Percentiles rank a stretch among this genome's conserved stretches.
Conservation (phyloP, 75 land plant genomes). For the Chamaecyparis obtusa region DNA sequence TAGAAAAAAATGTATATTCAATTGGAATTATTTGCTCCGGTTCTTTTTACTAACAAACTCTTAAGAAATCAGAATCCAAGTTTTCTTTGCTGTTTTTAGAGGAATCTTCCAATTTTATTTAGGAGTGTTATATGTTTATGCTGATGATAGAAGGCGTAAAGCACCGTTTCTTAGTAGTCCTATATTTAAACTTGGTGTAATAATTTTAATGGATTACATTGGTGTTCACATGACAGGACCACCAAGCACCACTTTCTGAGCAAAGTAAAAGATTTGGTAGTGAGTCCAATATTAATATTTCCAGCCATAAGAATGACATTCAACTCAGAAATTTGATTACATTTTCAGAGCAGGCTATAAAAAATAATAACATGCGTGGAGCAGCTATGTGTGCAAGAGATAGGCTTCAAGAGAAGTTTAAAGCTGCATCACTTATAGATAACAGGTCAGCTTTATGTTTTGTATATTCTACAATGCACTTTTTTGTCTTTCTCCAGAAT, state of each 20-base stretch:
- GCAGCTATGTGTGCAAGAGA: conserved; percentile 54
- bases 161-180: not conserved
- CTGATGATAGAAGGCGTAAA: not conserved
- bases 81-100: not conserved
- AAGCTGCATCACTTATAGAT: conserved; percentile 48
- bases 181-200: not conserved
- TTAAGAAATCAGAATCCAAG: not conserved
- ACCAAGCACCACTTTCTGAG: not conserved
- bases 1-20: not conserved
- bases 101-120: not conserved
- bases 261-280: not conserved
- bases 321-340: not conserved
- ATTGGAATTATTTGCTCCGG: not conserved
- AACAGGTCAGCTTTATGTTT: conserved; percentile 31
- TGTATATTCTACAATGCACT: not conserved
- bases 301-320: not conserved
- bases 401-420: conserved; percentile 66
- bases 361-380: conserved; percentile 42
- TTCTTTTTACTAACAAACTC: not conserved
- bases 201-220: not conserved
- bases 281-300: not conserved
- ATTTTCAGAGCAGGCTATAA: conserved; percentile 4
- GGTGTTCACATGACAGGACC: not conserved
- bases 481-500: not conserved
- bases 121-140: not conserved